A percentile compares a stretch with the other conserved stretches of the same genome.
Evolutionary conservation across 108 stramenopile species (phyloP).

Genomic region (Pseudonitzschia pungens): DNA sequence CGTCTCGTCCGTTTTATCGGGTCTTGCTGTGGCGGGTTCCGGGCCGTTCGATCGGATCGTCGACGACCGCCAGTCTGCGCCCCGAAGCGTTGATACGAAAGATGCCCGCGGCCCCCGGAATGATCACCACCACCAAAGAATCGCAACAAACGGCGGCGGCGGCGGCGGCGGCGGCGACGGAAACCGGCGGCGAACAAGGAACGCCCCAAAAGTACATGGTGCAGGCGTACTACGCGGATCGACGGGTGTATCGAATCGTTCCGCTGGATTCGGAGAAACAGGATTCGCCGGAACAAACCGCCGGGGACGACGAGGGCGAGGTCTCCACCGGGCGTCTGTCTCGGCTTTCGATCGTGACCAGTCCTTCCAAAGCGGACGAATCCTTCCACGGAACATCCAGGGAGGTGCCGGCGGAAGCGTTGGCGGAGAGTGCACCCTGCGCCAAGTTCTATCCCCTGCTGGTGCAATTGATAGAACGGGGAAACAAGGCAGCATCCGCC

Average conservation of each 20-base stretch:
- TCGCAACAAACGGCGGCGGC: background rate
- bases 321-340: conserved; percentile 23
- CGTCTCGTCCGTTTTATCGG: conserved; percentile 8
- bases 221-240: conserved; percentile 24
- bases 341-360: conserved; percentile 29
- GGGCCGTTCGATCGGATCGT: conserved; percentile 71
- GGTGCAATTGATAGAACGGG: conserved; percentile 56
- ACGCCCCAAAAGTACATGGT: conserved; percentile 40
- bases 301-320: background rate
- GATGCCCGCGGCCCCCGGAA: conserved; percentile 68
- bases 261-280: conserved; percentile 10
- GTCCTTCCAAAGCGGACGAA: conserved; percentile 15
- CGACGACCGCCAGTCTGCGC: conserved; percentile 47
- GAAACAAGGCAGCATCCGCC: conserved; percentile 42
- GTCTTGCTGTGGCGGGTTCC: conserved; percentile 67
- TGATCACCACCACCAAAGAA: conserved; percentile 45
- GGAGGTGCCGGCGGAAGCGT: conserved; percentile 12
- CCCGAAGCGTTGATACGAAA: conserved; percentile 22
- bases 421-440: conserved; percentile 39
- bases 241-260: conserved; percentile 19
- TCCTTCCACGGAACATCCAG: background rate
- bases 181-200: conserved; percentile 8
- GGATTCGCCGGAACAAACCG: background rate
- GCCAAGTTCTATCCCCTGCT: conserved; percentile 82
- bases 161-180: background rate